These are phyloP conservation scores for Alternaria brassicae DNA, from an alignment of 2,329 filamentous ascomycete species.

Conservation along the genomic window DNA sequence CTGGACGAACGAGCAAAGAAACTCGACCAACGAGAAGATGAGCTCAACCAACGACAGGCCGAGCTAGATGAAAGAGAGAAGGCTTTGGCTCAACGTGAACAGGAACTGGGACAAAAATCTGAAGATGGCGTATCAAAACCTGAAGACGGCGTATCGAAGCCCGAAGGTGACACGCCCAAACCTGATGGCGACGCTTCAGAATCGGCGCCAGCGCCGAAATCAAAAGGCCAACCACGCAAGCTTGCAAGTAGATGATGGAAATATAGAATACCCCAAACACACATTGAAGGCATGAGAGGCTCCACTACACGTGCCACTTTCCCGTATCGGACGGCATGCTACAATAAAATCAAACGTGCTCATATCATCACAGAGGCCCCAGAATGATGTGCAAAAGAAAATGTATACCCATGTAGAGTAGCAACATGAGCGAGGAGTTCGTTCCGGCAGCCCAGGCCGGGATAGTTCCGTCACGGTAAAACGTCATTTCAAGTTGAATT, in stretches of 20 bases:
- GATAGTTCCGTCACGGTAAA: not conserved
- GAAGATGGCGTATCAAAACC: not conserved
- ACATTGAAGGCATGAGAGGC: not conserved
- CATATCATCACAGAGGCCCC: no score
- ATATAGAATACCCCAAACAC: not conserved
- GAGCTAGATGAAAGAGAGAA: constrained; percentile 11
- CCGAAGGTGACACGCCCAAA: not conserved
- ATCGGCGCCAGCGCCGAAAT: not conserved
- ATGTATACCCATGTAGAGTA: no score
- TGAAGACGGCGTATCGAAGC: no score
- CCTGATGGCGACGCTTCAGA: not conserved
- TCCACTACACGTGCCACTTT: not conserved
- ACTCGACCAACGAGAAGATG: not conserved
- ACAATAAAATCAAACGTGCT: no score
- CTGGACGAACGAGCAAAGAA: not conserved
- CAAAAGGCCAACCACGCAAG: constrained; percentile 21
- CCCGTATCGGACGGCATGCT: not conserved
- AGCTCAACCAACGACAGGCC: constrained; percentile 8
- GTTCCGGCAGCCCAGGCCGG: not conserved
- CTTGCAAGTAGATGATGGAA: constrained; percentile 9
- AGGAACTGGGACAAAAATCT: not conserved
- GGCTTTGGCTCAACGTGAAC: constrained; percentile 6
- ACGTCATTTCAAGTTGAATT: not conserved
- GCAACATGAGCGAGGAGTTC: not conserved
- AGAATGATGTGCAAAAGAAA: no score